Percentiles rank a stretch among this genome's conserved stretches.
These are phyloP conservation scores for Oenanthe javanica DNA, from an alignment of 140 eudicot genomes.

Conservation along the genomic window DNA sequence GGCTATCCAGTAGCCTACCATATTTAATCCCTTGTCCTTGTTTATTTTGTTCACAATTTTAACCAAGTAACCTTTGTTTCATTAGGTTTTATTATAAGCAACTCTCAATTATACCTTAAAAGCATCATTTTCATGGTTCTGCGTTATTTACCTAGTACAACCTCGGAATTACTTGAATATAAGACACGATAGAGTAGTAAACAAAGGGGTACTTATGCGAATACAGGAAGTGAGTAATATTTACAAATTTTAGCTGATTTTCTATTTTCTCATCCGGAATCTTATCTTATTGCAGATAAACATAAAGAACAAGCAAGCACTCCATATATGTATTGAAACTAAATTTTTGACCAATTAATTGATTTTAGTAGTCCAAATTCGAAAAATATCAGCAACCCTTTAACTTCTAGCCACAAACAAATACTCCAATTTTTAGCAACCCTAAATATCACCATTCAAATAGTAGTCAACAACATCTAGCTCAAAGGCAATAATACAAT, in stretches of 20 bases:
- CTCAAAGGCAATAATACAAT: not conserved
- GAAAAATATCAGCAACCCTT: not conserved
- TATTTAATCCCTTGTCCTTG: not conserved
- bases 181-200: too few relatives aligned
- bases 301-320: not conserved
- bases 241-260: too few relatives aligned
- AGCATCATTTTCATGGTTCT: not conserved
- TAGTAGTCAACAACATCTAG: not conserved
- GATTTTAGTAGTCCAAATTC: not conserved
- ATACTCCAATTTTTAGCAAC: not conserved
- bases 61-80: not conserved
- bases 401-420: not conserved
- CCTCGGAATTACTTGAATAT: too few relatives aligned
- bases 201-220: too few relatives aligned
- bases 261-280: too few relatives aligned
- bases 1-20: not conserved
- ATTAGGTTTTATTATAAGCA: not conserved
- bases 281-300: not conserved
- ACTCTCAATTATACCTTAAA: not conserved
- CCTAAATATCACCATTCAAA: not conserved
- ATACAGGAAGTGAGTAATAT: too few relatives aligned
- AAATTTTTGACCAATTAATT: not conserved
- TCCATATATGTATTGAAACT: not conserved
- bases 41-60: not conserved
- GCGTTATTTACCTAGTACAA: not conserved